Evolutionary conservation across 345 rosid species (phyloP).

Genomic region (Ricinus communis): DNA sequence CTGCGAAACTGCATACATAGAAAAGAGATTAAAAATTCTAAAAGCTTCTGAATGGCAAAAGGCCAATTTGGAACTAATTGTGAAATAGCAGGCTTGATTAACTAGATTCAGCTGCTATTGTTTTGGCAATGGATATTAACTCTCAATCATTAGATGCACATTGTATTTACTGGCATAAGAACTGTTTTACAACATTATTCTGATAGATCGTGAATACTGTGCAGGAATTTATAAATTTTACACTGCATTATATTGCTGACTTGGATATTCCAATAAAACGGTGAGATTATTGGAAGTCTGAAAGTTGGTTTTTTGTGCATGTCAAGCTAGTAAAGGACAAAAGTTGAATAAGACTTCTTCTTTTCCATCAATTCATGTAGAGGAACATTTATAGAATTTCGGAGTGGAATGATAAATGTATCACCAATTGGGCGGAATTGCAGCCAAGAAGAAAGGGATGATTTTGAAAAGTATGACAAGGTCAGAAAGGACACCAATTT

Average conservation of each 20-base stretch:
- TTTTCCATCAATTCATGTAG: constrained; percentile 35
- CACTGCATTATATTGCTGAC: constrained; percentile 89
- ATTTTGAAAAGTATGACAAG: constrained; percentile 94
- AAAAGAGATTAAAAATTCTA: too few relatives aligned
- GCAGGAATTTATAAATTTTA: constrained; percentile 87
- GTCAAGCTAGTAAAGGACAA: not conserved
- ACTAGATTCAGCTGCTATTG: not conserved
- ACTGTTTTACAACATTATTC: constrained; percentile 11
- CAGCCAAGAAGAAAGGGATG: constrained; percentile 99
- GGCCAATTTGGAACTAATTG: too few relatives aligned
- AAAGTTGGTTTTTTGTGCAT: constrained; percentile 7
- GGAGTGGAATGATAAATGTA: constrained; percentile 95
- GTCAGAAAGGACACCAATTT: constrained; percentile 32
- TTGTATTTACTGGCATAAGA: not conserved
- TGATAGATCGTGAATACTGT: constrained; percentile 23
- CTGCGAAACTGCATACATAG: too few relatives aligned
- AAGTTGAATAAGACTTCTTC: not conserved
- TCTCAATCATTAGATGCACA: not conserved
- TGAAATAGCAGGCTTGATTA: not conserved
- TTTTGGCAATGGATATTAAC: not conserved
- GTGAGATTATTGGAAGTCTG: constrained; percentile 36
- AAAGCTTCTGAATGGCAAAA: too few relatives aligned
- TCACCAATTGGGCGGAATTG: constrained; percentile 98
- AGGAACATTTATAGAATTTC: constrained; percentile 97
- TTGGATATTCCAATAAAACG: constrained; percentile 97